phyloP scores from a whole-genome alignment of 2,329 filamentous ascomycete species.

The Curvularia sp. region DNA sequence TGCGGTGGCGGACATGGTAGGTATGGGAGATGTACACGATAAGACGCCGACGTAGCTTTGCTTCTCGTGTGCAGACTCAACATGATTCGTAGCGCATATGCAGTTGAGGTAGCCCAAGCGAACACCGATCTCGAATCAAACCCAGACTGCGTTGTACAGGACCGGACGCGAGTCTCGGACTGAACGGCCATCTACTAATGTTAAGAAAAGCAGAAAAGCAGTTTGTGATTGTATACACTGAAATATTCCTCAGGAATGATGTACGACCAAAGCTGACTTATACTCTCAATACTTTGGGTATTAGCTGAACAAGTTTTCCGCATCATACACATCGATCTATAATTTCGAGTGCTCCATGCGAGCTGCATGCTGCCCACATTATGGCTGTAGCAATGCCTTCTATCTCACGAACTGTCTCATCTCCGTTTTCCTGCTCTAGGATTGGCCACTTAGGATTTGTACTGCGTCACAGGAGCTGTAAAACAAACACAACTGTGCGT shows the following conservation, averaged over 20 bases:
- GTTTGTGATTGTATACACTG: not conserved
- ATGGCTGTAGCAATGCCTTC: too few relatives aligned
- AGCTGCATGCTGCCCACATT: too few relatives aligned
- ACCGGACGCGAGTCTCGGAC: not conserved
- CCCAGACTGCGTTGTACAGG: not conserved
- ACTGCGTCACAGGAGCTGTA: too few relatives aligned
- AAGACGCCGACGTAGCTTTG: not conserved
- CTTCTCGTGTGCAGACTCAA: not conserved
- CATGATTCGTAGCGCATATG: not conserved
- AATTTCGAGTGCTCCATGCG: not conserved
- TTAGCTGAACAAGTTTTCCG: not conserved
- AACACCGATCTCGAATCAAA: not conserved
- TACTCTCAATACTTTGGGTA: not conserved
- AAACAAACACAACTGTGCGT: too few relatives aligned
- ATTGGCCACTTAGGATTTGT: too few relatives aligned
- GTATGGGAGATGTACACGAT: not conserved
- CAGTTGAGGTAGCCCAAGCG: not conserved
- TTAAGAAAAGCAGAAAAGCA: not conserved
- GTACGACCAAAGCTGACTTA: not conserved
- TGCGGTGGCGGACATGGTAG: not conserved
- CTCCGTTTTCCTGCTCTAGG: too few relatives aligned
- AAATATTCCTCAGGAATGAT: not conserved
- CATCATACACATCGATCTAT: not conserved
- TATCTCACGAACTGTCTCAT: too few relatives aligned
- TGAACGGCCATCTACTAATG: not conserved